These are phyloP conservation scores for Barnettozyma salicaria DNA, from an alignment of 805 yeast genomes.

Conservation along the genomic window DNA sequence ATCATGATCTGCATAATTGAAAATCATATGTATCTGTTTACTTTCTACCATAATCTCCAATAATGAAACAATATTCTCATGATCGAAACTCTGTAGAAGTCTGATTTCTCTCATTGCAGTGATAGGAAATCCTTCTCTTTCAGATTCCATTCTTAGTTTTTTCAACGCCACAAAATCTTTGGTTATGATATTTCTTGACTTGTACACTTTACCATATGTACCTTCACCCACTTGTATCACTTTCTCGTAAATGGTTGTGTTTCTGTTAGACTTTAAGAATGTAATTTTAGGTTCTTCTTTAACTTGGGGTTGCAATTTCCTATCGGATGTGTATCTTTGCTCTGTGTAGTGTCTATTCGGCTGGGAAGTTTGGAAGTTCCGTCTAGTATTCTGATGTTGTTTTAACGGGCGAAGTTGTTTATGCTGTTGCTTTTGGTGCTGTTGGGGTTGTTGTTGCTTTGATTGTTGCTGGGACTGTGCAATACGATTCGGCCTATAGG, in stretches of 20 bases:
- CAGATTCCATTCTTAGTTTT: conserved; percentile 74
- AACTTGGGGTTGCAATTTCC: not conserved
- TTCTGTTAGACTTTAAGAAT: conserved; percentile 21
- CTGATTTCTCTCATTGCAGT: conserved; percentile 92
- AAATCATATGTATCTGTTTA: conserved; percentile 74
- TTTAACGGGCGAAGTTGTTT: not conserved
- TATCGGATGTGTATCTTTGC: no score
- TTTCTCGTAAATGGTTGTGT: conserved; percentile 47
- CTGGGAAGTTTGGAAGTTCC: no score
- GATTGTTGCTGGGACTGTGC: not conserved
- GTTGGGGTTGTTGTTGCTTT: not conserved
- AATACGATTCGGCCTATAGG: conserved; percentile 7
- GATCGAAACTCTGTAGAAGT: conserved; percentile 74
- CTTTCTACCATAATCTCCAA: conserved; percentile 85
- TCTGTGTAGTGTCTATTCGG: not conserved
- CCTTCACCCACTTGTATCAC: conserved; percentile 97
- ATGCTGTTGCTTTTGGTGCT: not conserved
- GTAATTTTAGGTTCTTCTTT: conserved; percentile 13
- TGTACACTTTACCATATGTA: conserved; percentile 93
- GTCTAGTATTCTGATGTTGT: not conserved
- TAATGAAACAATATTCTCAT: conserved; percentile 74
- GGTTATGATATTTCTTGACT: conserved; percentile 69
- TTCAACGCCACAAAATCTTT: conserved; percentile 80
- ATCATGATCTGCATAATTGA: conserved; percentile 92
- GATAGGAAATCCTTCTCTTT: conserved; percentile 92